phyloP scores from a whole-genome alignment of 768 basidiomycete species.

The Boletus speciosus region DNA sequence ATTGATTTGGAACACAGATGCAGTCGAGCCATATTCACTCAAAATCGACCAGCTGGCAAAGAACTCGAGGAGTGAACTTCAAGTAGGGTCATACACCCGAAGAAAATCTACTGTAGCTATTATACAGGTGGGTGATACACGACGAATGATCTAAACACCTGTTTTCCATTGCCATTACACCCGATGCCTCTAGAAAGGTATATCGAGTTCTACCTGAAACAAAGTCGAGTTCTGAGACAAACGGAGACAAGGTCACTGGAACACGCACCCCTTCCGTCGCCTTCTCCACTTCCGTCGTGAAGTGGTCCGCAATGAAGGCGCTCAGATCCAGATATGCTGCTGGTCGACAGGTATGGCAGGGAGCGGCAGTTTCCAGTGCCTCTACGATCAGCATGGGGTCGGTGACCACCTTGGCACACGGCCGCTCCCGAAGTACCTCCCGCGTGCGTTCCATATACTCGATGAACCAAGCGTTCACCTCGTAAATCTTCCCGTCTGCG shows the following conservation, averaged over 20 bases:
- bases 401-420: constrained; percentile 28
- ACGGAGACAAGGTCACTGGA: background rate
- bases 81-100: background rate
- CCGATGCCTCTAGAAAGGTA: constrained; percentile 20
- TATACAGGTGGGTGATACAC: constrained; percentile 12
- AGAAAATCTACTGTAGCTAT: background rate
- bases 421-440: constrained; percentile 29
- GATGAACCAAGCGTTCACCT: constrained; percentile 35
- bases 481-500: constrained; percentile 34
- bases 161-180: constrained; percentile 1
- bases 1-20: background rate
- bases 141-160: background rate
- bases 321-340: constrained; percentile 32
- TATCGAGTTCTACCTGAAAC: constrained; percentile 31
- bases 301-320: constrained; percentile 31
- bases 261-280: constrained; percentile 26
- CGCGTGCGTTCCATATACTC: constrained; percentile 34
- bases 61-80: background rate
- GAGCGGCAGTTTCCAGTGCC: constrained; percentile 26
- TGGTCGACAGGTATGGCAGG: constrained; percentile 30
- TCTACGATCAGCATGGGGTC: constrained; percentile 32
- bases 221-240: constrained; percentile 7
- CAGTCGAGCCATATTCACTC: background rate
- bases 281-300: constrained; percentile 29
- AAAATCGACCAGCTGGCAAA: background rate